A percentile compares a stretch with the other conserved stretches of the same genome.
Evolutionary conservation across 2,329 filamentous ascomycete species (phyloP).

Genomic region (Fusarium nematophilum): DNA sequence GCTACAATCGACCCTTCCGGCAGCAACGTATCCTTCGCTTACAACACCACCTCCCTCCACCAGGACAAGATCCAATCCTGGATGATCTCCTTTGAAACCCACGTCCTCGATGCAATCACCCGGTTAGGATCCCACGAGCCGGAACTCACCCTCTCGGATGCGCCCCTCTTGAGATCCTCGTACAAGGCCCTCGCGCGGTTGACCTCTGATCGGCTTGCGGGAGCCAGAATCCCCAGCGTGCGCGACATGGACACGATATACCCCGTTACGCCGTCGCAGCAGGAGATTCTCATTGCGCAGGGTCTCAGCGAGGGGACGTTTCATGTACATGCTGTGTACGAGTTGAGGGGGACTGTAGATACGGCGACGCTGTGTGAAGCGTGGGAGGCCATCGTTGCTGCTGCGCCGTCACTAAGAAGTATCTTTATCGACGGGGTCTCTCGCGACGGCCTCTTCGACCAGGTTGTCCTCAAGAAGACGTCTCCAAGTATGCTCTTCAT

Average conservation of each 20-base stretch:
- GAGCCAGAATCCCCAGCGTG: slow-evolving; percentile 54
- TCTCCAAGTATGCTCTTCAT: slow-evolving; percentile 66
- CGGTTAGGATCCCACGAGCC: slow-evolving; percentile 55
- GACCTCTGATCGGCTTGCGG: slow-evolving; percentile 54
- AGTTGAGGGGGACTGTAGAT: slow-evolving; percentile 56
- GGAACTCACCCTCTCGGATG: slow-evolving; percentile 62
- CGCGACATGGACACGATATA: slow-evolving; percentile 62
- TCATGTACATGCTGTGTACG: slow-evolving; percentile 60
- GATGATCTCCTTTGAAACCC: slow-evolving; percentile 60
- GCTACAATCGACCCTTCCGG: slow-evolving; percentile 57
- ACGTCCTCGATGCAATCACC: slow-evolving; percentile 57
- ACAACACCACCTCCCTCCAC: slow-evolving; percentile 55
- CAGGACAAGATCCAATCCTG: slow-evolving; percentile 58
- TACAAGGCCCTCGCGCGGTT: slow-evolving; percentile 59
- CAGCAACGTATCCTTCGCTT: slow-evolving; percentile 59
- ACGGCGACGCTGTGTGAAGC: slow-evolving; percentile 59
- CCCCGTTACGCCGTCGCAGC: slow-evolving; percentile 60
- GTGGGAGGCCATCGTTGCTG: slow-evolving; percentile 61
- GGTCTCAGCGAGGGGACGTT: slow-evolving; percentile 54
- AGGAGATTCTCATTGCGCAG: slow-evolving; percentile 62
- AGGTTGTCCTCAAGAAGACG: slow-evolving; percentile 58
- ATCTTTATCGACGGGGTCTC: slow-evolving; percentile 64
- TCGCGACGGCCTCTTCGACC: slow-evolving; percentile 61
- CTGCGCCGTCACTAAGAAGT: slow-evolving; percentile 59
- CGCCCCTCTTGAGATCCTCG: slow-evolving; percentile 60